Evolutionary conservation across 164 flowering plant species (phyloP), one percentile per base, ranked within the genome.

Genomic region (Chloranthus sessilifolius): DNA sequence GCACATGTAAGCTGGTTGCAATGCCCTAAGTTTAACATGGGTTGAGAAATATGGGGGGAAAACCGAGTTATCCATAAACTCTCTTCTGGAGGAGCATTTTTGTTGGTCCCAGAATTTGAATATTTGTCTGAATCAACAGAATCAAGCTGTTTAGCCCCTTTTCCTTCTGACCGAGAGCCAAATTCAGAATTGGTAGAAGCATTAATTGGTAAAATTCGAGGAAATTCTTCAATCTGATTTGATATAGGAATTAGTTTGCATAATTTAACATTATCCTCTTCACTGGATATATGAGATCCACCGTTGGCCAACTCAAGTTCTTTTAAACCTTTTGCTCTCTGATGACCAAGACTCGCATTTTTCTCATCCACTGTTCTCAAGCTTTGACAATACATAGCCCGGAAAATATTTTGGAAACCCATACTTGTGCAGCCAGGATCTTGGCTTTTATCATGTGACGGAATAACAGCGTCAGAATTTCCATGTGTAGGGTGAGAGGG

Each of bases 51-150:
- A 52, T 66, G 77, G 4, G 73, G 56, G 39, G 72, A 64, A 66
- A 82, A 74, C 9, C 95, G 70, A 61, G 88, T 68, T 30, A 82
- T 75, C 95, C 94, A 86, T 54, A 76, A 60, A 63, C 78, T 83
- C 41, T 66, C n/a, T n/a, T n/a, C 65, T 10, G 59, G 58, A 52
- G 52, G 62, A 45, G 29, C 58, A 34, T 53, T 66, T 61, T 39
- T 62, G 47, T 50, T 47, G 20, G 47, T 26, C 21, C 31, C 39
- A 15, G 55, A 34, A 37, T 30, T 52, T 21, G 56, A 46, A 26
- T 53, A 44, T 27, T 54, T 63, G 33, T 44, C 44, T 47, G 43
- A 47, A 46, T 53, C 47, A 23, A 35, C 29, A 17, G 31, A 15
- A 25, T 53, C 33, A 35, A 42, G 19, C 29, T 39, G 26, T 46